A percentile compares a stretch with the other conserved stretches of the same genome.
Evolutionary conservation across 371 early-diverging fungal genomes (phyloP).

Genomic region (Gilbertella persicaria): DNA sequence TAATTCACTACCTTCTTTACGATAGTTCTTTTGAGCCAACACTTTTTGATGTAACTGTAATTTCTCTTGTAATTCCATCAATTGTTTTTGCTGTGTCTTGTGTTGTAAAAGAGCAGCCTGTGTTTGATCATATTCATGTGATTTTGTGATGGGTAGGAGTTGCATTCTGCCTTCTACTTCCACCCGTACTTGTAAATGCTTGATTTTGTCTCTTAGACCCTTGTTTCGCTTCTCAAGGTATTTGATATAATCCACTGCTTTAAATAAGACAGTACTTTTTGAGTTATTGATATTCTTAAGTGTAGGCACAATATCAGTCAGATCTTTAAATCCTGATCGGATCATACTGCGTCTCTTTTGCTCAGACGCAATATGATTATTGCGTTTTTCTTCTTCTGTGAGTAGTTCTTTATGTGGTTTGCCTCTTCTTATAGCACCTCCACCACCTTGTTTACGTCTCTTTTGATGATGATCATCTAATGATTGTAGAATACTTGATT

Average conservation of each 20-base stretch:
- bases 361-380: conserved; percentile 88
- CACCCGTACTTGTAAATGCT: conserved; percentile 52
- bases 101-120: conserved; percentile 46
- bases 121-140: conserved; percentile 11
- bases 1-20: no score
- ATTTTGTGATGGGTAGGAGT: not conserved
- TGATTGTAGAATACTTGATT: conserved; percentile 35
- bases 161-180: conserved; percentile 35
- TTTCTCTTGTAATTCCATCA: conserved; percentile 36
- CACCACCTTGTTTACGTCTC: conserved; percentile 6
- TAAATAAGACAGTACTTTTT: conserved; percentile 53
- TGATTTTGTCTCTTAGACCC: conserved; percentile 55
- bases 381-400: conserved; percentile 83
- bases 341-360: conserved; percentile 87
- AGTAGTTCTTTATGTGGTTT: conserved; percentile 66
- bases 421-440: conserved; percentile 26
- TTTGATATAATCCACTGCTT: conserved; percentile 51
- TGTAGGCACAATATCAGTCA: conserved; percentile 79
- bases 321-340: conserved; percentile 75
- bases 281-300: conserved; percentile 57
- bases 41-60: conserved; percentile 39
- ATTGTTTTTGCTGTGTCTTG: conserved; percentile 46
- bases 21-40: conserved; percentile 29
- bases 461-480: conserved; percentile 44
- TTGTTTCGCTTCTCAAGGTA: conserved; percentile 53